Base-by-base conservation (phyloP, 2,329 filamentous ascomycete genomes). In the Aspergillus pseudotamarii region DNA sequence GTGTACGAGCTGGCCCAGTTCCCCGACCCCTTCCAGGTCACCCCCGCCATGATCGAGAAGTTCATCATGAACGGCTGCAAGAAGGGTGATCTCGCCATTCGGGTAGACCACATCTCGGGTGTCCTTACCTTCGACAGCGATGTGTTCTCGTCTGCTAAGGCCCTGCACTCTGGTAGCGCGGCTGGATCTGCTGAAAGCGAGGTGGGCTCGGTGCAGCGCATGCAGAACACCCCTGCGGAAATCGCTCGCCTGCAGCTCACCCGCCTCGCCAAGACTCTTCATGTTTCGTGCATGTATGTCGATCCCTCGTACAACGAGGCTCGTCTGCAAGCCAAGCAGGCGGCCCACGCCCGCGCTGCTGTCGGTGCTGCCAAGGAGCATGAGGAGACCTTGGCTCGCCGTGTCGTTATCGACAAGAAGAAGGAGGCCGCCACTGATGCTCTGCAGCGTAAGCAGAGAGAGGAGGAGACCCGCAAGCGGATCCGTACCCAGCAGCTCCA, bases 11-110 rank as follows among this genome's bases (percentile, higher is more conserved):
- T 99, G 60, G 95, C 95, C 66, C 88, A 95, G 75, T 99, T 99
- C 86, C 95, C 95, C 11, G 94, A 96, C 77, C 93, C 95, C 48
- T 98, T 96, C 87, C 91, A 97, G 81, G 93, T 98, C 70, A 91
- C 88, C 67, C 89, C 91, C 59, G 89, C 90, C 69, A 96, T 92
- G 66, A 96, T 99, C 70, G 95, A 99, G 85, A 99, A 98, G 84
- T 99, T 99, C 85, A 98, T 99, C 85, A 99, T 99, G 95, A 99
- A 99, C 80, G 95, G 95, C 68, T 98, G 96, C 87, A 99, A 99
- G 89, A 99, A 99, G 88, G 95, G 95, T 62, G 95, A 99, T 73
- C 86, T 99, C 53, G 91, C 95, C 59, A 96, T 99, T 72, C 93
- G 95, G 66, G 93, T 98, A 81, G 92, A 98, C 76, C 95, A 99